Percentiles rank a stretch among this genome's conserved stretches.
phyloP scores from a whole-genome alignment of 2,329 filamentous ascomycete genomes.

The Coniella lustricola region DNA sequence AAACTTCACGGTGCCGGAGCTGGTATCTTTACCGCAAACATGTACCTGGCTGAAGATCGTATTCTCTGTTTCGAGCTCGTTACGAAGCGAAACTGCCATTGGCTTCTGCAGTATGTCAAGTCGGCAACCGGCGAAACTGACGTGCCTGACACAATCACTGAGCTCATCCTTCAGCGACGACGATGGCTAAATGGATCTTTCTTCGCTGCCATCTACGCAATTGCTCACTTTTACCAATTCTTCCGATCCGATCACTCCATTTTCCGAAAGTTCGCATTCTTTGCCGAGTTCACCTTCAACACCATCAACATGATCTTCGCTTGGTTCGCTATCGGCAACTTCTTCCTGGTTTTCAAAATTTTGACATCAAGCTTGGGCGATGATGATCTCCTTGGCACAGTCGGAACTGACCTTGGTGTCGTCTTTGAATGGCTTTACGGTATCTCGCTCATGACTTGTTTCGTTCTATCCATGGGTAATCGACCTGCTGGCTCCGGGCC shows the following conservation, averaged over 20 bases:
- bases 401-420: conserved; percentile 74
- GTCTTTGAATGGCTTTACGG: conserved; percentile 97
- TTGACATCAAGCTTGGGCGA: conserved; percentile 78
- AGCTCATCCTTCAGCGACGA: conserved; percentile 90
- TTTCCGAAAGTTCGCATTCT: conserved; percentile 79
- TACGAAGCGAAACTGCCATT: conserved; percentile 92
- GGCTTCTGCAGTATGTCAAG: conserved; percentile 98
- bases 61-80: conserved; percentile 98
- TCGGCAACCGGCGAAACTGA: conserved; percentile 95
- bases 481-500: conserved; percentile 88
- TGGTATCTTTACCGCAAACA: conserved; percentile 89
- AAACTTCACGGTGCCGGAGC: conserved; percentile 16
- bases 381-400: conserved; percentile 61
- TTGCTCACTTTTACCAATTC: conserved; percentile 93
- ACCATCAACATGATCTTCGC: conserved; percentile 96
- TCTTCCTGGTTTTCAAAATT: conserved; percentile 98
- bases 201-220: conserved; percentile 92
- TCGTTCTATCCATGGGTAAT: conserved; percentile 90
- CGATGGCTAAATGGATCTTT: conserved; percentile 98
- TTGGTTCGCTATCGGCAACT: conserved; percentile 98
- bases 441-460: conserved; percentile 85
- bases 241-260: conserved; percentile 88
- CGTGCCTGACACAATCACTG: conserved; percentile 87
- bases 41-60: conserved; percentile 98
- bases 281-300: conserved; percentile 91